phyloP scores from a whole-genome alignment of 257 asterid species.

The Fraxinus americana region DNA sequence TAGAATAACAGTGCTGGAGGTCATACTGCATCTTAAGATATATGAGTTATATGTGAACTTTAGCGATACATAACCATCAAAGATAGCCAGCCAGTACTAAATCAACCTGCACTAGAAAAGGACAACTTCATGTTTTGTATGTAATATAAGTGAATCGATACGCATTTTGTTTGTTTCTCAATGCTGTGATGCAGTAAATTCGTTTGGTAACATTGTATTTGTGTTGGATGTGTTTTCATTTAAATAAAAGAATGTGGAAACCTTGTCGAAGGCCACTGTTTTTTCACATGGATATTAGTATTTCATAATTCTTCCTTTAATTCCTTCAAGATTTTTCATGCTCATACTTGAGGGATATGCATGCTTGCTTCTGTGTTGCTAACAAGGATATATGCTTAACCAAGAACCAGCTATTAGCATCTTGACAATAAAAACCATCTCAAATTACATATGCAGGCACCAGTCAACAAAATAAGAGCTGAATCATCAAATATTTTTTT shows the following conservation, averaged over 20 bases:
- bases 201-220: background rate
- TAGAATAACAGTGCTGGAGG: background rate
- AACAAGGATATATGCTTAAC: background rate
- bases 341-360: background rate
- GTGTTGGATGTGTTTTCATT: background rate
- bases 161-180: background rate
- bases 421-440: background rate
- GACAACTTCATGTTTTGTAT: background rate
- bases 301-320: background rate
- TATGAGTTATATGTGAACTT: background rate
- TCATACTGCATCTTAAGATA: background rate
- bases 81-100: background rate
- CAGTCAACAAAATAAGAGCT: background rate
- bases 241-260: background rate
- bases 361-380: background rate
- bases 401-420: background rate
- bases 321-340: background rate
- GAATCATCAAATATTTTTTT: background rate
- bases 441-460: background rate
- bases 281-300: background rate
- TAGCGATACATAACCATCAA: background rate
- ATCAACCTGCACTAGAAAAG: background rate
- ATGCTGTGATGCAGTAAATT: background rate
- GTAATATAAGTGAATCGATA: background rate
- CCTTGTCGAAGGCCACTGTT: background rate